Evolutionary conservation across 352 stramenopile species (phyloP).

Genomic region (Phytophthora podocarpi): DNA sequence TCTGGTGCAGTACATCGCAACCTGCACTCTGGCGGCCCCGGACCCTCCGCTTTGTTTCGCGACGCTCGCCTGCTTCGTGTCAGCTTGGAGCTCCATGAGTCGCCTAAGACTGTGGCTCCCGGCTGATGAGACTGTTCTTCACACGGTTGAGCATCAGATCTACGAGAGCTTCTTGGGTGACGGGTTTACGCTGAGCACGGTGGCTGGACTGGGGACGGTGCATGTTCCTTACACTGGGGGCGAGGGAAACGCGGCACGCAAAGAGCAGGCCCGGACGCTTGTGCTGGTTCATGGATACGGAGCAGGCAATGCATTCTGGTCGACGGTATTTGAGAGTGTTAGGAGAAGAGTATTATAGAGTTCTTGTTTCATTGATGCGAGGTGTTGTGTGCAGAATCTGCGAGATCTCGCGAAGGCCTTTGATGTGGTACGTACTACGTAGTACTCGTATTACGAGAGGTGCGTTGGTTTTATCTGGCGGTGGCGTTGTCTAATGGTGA

Average conservation of each 20-base stretch:
- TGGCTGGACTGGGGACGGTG: conserved; percentile 68
- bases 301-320: conserved; percentile 76
- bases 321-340: conserved; percentile 34
- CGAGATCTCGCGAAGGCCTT: conserved; percentile 63
- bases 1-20: conserved; percentile 19
- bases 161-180: conserved; percentile 55
- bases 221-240: conserved; percentile 69
- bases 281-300: conserved; percentile 75
- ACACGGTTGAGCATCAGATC: conserved; percentile 54
- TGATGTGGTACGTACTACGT: conserved; percentile 66
- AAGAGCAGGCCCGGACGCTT: conserved; percentile 44
- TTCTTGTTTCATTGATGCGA: neutral
- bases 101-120: conserved; percentile 49
- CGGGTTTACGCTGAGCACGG: conserved; percentile 41
- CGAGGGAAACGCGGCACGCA: conserved; percentile 22
- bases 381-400: conserved; percentile 45
- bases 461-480: neutral
- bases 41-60: conserved; percentile 11
- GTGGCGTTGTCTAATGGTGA: neutral
- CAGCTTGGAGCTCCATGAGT: conserved; percentile 29
- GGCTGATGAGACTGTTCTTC: conserved; percentile 43
- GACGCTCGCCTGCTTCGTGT: conserved; percentile 25
- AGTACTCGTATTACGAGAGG: too few relatives aligned
- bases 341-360: neutral
- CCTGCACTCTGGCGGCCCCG: neutral